Conservation (phyloP, 192 early-diverging fungal species). For the Geosiphon pyriformis region DNA sequence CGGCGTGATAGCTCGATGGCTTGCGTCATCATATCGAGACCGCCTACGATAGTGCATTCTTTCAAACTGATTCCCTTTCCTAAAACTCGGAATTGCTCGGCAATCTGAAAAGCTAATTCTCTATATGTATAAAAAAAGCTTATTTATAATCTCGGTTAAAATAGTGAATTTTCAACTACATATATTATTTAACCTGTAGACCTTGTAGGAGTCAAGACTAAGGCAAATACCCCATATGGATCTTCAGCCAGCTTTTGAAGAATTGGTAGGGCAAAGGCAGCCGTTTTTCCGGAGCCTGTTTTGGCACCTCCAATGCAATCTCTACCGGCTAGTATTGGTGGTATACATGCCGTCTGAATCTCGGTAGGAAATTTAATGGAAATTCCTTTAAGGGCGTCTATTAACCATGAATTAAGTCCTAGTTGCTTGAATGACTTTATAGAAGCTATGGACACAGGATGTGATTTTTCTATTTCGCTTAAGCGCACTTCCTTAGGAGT, state of each 20-base stretch:
- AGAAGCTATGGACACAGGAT: no score
- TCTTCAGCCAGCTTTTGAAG: conserved; percentile 93
- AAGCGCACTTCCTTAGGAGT: no score
- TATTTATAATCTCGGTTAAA: not conserved
- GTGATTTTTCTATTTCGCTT: no score
- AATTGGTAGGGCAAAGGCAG: conserved; percentile 96
- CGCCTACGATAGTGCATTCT: conserved; percentile 87
- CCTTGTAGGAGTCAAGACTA: conserved; percentile 95
- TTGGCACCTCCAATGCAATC: conserved; percentile 93
- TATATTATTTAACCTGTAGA: conserved; percentile 14
- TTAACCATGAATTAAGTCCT: conserved; percentile 78
- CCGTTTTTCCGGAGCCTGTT: conserved; percentile 97
- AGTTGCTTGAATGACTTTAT: conserved; percentile 58
- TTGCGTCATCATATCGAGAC: conserved; percentile 93
- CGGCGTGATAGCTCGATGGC: conserved; percentile 74
- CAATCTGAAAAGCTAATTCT: conserved; percentile 97
- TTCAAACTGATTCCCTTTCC: conserved; percentile 82
- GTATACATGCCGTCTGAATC: conserved; percentile 89
- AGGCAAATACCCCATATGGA: conserved; percentile 91
- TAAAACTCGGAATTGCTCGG: conserved; percentile 93
- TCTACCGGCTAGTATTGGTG: conserved; percentile 62
- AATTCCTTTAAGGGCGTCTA: conserved; percentile 68
- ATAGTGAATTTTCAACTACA: conserved; percentile 8
- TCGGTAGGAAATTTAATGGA: conserved; percentile 84
- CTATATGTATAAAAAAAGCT: conserved; percentile 47